phyloP scores from a whole-genome alignment of 345 rosid species.

The Pistacia atlantica region DNA sequence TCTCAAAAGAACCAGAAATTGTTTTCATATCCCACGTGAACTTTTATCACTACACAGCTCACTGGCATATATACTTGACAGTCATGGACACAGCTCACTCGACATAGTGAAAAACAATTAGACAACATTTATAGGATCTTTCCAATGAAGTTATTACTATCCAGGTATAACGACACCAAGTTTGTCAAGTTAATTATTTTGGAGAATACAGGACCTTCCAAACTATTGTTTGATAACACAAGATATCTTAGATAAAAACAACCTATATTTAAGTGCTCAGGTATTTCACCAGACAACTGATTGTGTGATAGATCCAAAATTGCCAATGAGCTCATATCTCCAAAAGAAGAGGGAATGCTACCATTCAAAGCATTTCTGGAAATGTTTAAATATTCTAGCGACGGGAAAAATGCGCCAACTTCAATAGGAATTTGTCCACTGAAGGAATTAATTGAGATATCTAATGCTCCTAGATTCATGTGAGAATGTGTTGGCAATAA shows the following conservation, averaged over 20 bases:
- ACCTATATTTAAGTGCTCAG: neutral
- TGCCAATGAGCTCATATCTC: neutral
- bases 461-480: neutral
- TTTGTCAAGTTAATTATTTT: neutral
- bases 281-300: neutral
- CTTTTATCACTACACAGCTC: no score
- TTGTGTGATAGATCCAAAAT: neutral
- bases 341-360: neutral
- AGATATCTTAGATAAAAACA: neutral
- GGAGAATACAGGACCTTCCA: constrained; percentile 12
- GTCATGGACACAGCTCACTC: no score
- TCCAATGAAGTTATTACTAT: no score
- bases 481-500: constrained; percentile 12
- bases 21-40: no score
- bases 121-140: no score
- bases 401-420: neutral
- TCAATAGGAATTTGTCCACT: neutral
- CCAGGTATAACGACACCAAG: neutral
- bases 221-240: constrained; percentile 15
- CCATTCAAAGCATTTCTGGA: constrained; percentile 13
- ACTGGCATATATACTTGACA: no score
- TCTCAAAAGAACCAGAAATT: no score
- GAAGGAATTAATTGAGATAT: constrained; percentile 16
- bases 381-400: constrained; percentile 12
- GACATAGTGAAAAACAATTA: neutral